Conservation (phyloP, 108 stramenopile genomes). For the Cylindrotheca closterium region DNA sequence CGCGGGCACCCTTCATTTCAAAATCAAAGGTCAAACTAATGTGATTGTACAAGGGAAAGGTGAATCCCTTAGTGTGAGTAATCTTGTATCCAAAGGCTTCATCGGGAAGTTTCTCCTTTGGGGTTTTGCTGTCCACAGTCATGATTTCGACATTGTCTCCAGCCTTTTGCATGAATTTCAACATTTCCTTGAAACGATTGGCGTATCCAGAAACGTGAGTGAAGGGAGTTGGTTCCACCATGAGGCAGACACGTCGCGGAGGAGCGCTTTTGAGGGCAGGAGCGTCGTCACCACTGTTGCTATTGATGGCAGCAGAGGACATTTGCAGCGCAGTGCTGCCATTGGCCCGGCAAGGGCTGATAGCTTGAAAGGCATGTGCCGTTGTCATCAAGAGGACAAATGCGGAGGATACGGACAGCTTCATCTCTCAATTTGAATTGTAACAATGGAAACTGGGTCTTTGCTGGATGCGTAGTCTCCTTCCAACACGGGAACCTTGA, state of each 20-base stretch:
- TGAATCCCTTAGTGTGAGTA: slow-evolving; percentile 88
- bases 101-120: slow-evolving; percentile 60
- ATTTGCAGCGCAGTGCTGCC: background rate
- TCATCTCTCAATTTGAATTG: too few species aligned
- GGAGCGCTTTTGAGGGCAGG: slow-evolving; percentile 61
- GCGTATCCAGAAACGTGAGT: slow-evolving; percentile 96
- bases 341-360: background rate
- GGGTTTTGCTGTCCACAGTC: slow-evolving; percentile 86
- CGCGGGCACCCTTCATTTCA: slow-evolving; percentile 75
- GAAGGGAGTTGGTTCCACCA: slow-evolving; percentile 93
- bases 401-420: background rate
- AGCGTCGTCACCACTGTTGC: slow-evolving; percentile 28
- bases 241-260: slow-evolving; percentile 70
- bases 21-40: slow-evolving; percentile 88
- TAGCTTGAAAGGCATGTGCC: background rate
- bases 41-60: slow-evolving; percentile 93
- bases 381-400: background rate
- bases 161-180: slow-evolving; percentile 83
- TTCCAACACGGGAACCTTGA: too few species aligned
- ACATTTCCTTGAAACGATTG: slow-evolving; percentile 98
- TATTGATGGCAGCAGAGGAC: background rate
- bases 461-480: too few species aligned
- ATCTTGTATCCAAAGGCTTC: slow-evolving; percentile 78
- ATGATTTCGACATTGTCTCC: slow-evolving; percentile 89
- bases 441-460: too few species aligned